A percentile compares a stretch with the other conserved stretches of the same genome.
These are phyloP conservation scores for Eucalyptus viminalis DNA, from an alignment of 345 rosid genomes.

Conservation along the genomic window DNA sequence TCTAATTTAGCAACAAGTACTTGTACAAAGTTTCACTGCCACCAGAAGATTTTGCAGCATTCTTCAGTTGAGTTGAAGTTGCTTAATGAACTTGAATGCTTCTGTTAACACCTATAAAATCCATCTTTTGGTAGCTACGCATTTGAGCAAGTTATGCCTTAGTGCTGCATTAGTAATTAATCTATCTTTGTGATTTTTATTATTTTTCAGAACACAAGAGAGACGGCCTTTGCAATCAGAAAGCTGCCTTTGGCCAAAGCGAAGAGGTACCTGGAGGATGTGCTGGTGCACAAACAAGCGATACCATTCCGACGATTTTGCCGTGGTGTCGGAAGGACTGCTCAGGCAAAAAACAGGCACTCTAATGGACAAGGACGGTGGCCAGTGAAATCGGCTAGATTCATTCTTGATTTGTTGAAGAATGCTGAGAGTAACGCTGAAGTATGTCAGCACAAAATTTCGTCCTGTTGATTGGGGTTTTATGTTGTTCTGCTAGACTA, in stretches of 20 bases:
- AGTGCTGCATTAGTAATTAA: not conserved
- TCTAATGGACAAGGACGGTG: slow-evolving; percentile 85
- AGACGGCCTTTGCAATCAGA: slow-evolving; percentile 51
- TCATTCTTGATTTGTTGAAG: slow-evolving; percentile 33
- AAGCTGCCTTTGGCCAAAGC: slow-evolving; percentile 58
- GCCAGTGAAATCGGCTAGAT: slow-evolving; percentile 37
- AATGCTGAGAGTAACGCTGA: slow-evolving; percentile 49
- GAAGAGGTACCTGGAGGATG: slow-evolving; percentile 72
- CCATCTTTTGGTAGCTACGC: not conserved
- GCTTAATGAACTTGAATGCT: not conserved
- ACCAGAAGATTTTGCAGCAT: not conserved
- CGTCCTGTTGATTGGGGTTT: not conserved
- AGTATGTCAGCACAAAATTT: not conserved
- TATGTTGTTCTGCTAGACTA: not conserved
- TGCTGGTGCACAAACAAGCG: slow-evolving; percentile 68
- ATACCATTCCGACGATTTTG: slow-evolving; percentile 74
- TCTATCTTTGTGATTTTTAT: not conserved
- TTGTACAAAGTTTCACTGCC: not conserved
- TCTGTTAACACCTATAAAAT: not conserved
- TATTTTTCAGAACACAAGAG: slow-evolving; percentile 52
- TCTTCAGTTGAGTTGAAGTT: not conserved
- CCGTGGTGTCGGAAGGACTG: slow-evolving; percentile 67
- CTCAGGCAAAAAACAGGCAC: slow-evolving; percentile 73
- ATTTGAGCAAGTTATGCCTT: not conserved
- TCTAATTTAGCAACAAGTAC: not conserved